Percentiles rank a stretch among this genome's conserved stretches.
Evolutionary conservation across 176 grass and related monocot genomes (phyloP).

Genomic region (Musa acuminata): DNA sequence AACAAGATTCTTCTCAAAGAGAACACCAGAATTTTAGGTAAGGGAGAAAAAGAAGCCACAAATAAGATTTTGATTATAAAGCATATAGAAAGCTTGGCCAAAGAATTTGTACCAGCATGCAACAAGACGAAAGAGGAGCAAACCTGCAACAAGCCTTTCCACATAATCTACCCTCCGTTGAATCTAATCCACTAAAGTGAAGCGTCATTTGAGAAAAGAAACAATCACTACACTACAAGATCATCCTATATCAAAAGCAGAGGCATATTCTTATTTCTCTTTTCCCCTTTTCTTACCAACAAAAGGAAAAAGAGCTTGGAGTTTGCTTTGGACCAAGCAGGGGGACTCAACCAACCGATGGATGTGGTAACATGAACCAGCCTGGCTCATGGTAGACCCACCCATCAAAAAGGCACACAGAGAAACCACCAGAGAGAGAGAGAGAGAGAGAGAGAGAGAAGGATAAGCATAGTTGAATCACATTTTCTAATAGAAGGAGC

Average conservation of each 20-base stretch:
- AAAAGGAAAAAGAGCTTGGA: conserved; percentile 3
- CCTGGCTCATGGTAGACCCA: conserved; percentile 9
- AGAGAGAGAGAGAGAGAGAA: neutral
- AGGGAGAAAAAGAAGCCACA: neutral
- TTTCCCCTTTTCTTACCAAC: neutral
- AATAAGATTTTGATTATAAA: neutral
- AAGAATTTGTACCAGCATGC: neutral
- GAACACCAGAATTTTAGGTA: neutral
- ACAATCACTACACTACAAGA: neutral
- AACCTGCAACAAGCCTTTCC: neutral
- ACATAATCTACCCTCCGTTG: neutral
- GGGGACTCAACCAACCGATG: neutral
- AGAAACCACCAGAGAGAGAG: neutral
- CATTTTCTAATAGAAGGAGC: neutral
- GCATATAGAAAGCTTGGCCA: neutral
- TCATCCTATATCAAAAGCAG: conserved; percentile 3
- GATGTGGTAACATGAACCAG: conserved; percentile 4
- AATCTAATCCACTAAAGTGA: neutral
- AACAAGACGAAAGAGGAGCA: neutral
- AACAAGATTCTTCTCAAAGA: neutral
- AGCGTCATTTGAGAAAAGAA: neutral
- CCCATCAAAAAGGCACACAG: neutral
- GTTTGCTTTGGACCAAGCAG: neutral
- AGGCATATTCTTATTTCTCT: neutral
- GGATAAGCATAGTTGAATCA: neutral